phyloP scores from a whole-genome alignment of 768 basidiomycete genomes.

The Xerocomellus chrysenteron region DNA sequence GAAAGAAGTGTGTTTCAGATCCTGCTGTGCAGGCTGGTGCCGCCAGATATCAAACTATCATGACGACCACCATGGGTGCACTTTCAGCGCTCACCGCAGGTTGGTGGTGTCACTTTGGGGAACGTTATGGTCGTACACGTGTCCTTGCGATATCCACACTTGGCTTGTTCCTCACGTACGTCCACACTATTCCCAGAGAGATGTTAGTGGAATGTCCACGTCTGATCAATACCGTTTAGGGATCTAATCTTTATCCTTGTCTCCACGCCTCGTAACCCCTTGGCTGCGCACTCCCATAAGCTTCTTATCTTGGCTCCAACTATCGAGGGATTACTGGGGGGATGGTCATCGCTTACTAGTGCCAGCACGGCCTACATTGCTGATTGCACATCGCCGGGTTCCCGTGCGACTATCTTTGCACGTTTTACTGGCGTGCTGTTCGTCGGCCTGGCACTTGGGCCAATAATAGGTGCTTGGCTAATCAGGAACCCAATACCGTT shows the following conservation, averaged over 20 bases:
- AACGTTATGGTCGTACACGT: slow-evolving; percentile 71
- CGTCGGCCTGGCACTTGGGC: slow-evolving; percentile 76
- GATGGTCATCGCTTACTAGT: slow-evolving; percentile 64
- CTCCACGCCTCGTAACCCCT: slow-evolving; percentile 57
- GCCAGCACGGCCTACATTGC: slow-evolving; percentile 71
- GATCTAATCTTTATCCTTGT: slow-evolving; percentile 81
- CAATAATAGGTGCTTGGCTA: slow-evolving; percentile 59
- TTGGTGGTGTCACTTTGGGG: slow-evolving; percentile 83
- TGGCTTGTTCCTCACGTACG: slow-evolving; percentile 74
- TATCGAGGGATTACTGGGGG: slow-evolving; percentile 78
- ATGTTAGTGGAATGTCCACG: neutral
- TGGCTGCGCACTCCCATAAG: slow-evolving; percentile 65
- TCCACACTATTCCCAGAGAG: slow-evolving; percentile 28
- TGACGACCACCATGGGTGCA: slow-evolving; percentile 74
- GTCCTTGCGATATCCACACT: slow-evolving; percentile 65
- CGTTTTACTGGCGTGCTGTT: slow-evolving; percentile 74
- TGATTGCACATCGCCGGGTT: slow-evolving; percentile 80
- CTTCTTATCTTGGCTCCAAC: slow-evolving; percentile 76
- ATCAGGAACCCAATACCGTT: slow-evolving; percentile 44
- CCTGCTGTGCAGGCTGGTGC: slow-evolving; percentile 67
- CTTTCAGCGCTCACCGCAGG: slow-evolving; percentile 82
- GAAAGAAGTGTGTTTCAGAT: slow-evolving; percentile 42
- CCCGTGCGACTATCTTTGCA: slow-evolving; percentile 67
- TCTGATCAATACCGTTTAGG: slow-evolving; percentile 39
- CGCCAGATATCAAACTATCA: slow-evolving; percentile 70